Evolutionary conservation across 257 asterid species (phyloP).

Genomic region (Verbena officinalis): DNA sequence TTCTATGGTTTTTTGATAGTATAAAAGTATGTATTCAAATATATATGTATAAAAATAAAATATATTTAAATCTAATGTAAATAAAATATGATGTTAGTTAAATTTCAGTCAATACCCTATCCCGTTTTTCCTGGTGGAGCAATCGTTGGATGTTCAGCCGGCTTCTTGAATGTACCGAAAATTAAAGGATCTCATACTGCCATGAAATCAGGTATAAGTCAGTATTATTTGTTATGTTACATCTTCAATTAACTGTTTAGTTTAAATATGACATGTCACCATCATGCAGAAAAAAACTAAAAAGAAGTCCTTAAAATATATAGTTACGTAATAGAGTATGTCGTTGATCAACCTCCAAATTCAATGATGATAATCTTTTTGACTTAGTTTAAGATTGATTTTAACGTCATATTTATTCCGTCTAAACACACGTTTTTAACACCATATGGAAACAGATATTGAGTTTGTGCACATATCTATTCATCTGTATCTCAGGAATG

Average conservation of each 20-base stretch:
- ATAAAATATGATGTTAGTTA: slow-evolving; percentile 54
- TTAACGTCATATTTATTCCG: background rate
- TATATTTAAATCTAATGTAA: slow-evolving; percentile 23
- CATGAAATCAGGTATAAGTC: slow-evolving; percentile 86
- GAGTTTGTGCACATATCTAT: slow-evolving; percentile 10
- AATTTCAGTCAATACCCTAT: slow-evolving; percentile 98
- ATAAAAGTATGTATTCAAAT: no score
- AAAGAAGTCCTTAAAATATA: slow-evolving; percentile 3
- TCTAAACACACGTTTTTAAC: background rate
- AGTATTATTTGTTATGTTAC: slow-evolving; percentile 20
- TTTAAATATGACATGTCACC: slow-evolving; percentile 7
- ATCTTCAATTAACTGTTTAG: slow-evolving; percentile 1
- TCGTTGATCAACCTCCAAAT: background rate
- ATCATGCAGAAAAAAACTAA: background rate
- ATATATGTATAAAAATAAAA: background rate
- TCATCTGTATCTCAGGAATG: slow-evolving; percentile 59
- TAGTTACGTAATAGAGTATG: background rate
- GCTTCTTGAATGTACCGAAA: slow-evolving; percentile 95
- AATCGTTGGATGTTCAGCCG: slow-evolving; percentile 98
- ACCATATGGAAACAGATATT: background rate
- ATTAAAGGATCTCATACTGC: slow-evolving; percentile 99
- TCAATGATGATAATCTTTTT: background rate
- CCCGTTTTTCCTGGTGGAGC: slow-evolving; percentile 99
- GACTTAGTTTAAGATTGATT: background rate
- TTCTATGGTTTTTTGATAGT: slow-evolving; percentile 18